Evolutionary conservation across 2,329 filamentous ascomycete species (phyloP).

Genomic region (Drechslera avenae): DNA sequence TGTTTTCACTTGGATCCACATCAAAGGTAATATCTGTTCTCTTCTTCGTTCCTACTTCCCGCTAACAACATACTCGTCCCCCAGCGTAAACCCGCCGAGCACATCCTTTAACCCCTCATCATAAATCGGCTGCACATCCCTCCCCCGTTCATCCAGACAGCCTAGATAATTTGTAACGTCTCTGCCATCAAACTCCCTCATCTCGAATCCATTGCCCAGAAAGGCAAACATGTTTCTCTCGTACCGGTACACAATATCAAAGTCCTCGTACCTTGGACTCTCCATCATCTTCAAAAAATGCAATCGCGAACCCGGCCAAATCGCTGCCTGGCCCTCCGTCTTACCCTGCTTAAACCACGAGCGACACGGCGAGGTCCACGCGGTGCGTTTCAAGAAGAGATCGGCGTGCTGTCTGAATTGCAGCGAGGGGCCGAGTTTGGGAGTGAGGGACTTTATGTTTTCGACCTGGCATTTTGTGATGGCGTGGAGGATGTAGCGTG

Average conservation of each 20-base stretch:
- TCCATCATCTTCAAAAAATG: conserved; percentile 34
- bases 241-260: conserved; percentile 25
- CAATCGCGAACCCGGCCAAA: conserved; percentile 29
- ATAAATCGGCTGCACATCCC: conserved; percentile 50
- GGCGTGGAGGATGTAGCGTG: conserved; percentile 27
- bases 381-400: conserved; percentile 30
- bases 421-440: conserved; percentile 15
- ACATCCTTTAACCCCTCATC: conserved; percentile 47
- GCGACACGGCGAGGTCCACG: conserved; percentile 31
- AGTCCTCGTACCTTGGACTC: conserved; percentile 28
- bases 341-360: conserved; percentile 34
- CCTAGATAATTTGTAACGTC: conserved; percentile 56
- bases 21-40: no score
- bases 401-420: conserved; percentile 32
- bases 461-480: conserved; percentile 34
- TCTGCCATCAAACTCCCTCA: conserved; percentile 54
- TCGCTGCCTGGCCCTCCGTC: conserved; percentile 27
- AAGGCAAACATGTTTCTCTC: conserved; percentile 28
- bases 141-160: conserved; percentile 43
- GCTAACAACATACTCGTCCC: conserved; percentile 34
- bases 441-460: conserved; percentile 28
- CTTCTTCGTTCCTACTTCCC: no score
- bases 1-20: no score
- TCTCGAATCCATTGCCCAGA: conserved; percentile 47
- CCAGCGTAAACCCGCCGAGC: conserved; percentile 43